Evolutionary conservation across 148 eudicot genomes (phyloP).

Genomic region (Vaccinium myrtillus): DNA sequence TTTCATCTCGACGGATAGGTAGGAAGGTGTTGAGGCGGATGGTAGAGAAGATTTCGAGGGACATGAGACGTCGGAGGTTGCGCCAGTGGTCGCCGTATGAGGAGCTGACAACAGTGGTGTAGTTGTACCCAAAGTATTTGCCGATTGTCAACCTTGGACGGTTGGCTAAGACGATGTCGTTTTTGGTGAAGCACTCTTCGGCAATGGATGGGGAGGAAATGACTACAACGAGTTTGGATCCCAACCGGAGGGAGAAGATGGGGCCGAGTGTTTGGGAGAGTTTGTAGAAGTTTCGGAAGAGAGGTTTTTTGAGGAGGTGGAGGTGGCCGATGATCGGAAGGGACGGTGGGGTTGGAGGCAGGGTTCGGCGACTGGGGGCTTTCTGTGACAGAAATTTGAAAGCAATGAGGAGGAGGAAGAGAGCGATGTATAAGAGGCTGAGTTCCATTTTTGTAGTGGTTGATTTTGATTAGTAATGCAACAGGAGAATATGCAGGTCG

Average conservation of each 20-base stretch:
- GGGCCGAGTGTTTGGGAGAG: background rate
- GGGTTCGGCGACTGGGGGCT: background rate
- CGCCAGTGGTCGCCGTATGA: constrained; percentile 4
- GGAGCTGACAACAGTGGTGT: background rate
- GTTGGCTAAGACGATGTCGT: background rate
- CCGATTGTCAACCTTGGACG: background rate
- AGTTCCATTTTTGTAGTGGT: background rate
- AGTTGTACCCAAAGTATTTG: background rate
- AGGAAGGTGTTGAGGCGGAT: background rate
- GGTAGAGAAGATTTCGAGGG: background rate
- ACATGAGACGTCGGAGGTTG: constrained; percentile 1
- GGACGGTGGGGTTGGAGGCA: background rate
- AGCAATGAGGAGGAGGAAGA: background rate
- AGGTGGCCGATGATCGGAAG: constrained; percentile 3
- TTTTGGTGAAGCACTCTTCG: constrained; percentile 11
- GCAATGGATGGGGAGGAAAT: background rate
- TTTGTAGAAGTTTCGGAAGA: background rate
- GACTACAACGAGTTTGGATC: background rate
- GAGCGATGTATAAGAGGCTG: background rate
- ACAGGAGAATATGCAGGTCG: no score
- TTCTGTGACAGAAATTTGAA: background rate
- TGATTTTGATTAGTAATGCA: background rate
- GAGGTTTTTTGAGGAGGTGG: background rate
- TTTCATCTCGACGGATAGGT: background rate
- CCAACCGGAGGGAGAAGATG: background rate